Conservation (phyloP, 2,329 filamentous ascomycete genomes). For the Sclerotinia minor region DNA sequence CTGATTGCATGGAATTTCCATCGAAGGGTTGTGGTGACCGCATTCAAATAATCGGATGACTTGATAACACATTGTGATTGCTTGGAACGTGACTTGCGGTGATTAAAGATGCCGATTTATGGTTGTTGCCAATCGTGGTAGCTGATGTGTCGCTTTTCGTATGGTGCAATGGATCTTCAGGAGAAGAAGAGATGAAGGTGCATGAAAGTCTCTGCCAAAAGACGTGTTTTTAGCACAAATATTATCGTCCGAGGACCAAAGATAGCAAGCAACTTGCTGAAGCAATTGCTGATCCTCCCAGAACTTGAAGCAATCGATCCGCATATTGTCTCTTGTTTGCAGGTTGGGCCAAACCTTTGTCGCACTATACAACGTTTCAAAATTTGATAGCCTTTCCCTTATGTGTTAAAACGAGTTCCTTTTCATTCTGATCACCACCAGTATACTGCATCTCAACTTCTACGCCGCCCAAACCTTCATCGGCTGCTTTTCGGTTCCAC, state of each 20-base stretch:
- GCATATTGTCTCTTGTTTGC: not conserved
- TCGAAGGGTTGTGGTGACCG: slow-evolving; percentile 32
- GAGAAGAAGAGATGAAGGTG: not conserved
- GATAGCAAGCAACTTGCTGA: slow-evolving; percentile 15
- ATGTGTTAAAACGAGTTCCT: slow-evolving; percentile 53
- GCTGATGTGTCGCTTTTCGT: not conserved
- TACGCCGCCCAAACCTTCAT: slow-evolving; percentile 61
- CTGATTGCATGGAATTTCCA: slow-evolving; percentile 31
- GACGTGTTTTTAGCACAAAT: slow-evolving; percentile 9
- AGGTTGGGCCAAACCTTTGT: not conserved
- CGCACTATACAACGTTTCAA: slow-evolving; percentile 23
- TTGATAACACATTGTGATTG: slow-evolving; percentile 37
- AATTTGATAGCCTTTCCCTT: slow-evolving; percentile 45
- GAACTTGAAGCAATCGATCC: slow-evolving; percentile 6
- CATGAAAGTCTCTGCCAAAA: not conserved
- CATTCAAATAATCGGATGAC: slow-evolving; percentile 37
- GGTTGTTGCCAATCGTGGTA: not conserved
- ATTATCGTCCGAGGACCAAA: slow-evolving; percentile 10
- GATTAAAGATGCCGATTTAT: not conserved
- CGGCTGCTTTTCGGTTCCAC: slow-evolving; percentile 67
- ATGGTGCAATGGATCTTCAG: not conserved
- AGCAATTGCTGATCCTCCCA: slow-evolving; percentile 14
- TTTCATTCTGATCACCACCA: slow-evolving; percentile 38
- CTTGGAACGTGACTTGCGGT: not conserved
- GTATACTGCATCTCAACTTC: slow-evolving; percentile 52